Conservation (phyloP, 805 yeast species). For the Saturnispora hagleri region DNA sequence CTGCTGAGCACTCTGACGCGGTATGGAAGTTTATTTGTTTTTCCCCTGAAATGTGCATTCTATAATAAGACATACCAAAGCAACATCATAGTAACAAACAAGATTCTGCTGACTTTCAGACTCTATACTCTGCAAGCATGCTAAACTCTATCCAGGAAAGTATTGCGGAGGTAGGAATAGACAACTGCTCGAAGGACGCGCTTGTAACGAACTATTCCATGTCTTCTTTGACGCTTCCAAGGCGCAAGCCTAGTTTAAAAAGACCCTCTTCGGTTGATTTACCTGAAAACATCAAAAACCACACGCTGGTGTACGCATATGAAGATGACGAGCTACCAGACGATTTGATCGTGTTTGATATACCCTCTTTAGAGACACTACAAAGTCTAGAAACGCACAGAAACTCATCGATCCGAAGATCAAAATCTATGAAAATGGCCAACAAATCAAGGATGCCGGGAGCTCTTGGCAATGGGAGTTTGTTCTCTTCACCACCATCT, state of each 20-base stretch:
- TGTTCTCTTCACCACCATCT: constrained; percentile 3
- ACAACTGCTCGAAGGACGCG: background rate
- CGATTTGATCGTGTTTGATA: constrained; percentile 47
- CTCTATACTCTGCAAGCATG: background rate
- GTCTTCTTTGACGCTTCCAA: background rate
- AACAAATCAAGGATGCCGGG: background rate
- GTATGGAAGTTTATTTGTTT: constrained; percentile 1
- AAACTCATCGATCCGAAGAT: constrained; percentile 7
- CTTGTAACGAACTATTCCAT: background rate
- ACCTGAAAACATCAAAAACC: constrained; percentile 4
- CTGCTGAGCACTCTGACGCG: background rate
- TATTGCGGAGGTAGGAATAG: background rate
- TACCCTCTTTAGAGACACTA: constrained; percentile 53
- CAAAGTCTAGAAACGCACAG: constrained; percentile 31
- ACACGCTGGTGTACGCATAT: constrained; percentile 27
- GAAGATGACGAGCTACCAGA: constrained; percentile 50
- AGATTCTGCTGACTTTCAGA: background rate
- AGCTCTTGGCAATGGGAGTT: background rate
- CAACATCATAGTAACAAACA: background rate
- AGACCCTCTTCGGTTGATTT: constrained; percentile 4
- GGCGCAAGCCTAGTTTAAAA: background rate
- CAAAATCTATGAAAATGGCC: constrained; percentile 5
- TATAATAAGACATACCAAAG: background rate
- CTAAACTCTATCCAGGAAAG: constrained; percentile 5
- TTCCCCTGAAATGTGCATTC: background rate